These are phyloP conservation scores for Pyricularia sp. DNA, from an alignment of 2,329 filamentous ascomycete genomes.

Conservation along the genomic window DNA sequence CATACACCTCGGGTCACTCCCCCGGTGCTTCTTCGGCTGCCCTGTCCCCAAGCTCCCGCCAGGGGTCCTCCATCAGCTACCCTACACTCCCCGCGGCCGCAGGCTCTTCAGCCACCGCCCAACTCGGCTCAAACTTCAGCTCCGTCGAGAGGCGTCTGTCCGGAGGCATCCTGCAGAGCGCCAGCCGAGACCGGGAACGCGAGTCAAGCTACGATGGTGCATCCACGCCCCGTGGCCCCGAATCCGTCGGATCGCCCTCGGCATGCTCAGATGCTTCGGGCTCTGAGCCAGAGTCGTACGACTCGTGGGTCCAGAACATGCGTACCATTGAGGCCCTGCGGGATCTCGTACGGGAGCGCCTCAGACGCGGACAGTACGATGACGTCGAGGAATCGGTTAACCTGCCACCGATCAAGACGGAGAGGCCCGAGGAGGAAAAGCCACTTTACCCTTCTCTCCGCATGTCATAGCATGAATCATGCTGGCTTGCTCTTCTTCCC, in stretches of 20 bases:
- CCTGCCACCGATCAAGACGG: constrained; percentile 21
- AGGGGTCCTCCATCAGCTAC: constrained; percentile 59
- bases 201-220: constrained; percentile 20
- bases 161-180: constrained; percentile 57
- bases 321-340: constrained; percentile 54
- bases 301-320: constrained; percentile 57
- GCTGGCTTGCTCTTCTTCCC: background rate
- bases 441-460: constrained; percentile 8
- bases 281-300: constrained; percentile 51
- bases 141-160: constrained; percentile 54
- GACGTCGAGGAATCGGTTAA: constrained; percentile 20
- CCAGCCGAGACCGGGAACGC: constrained; percentile 25
- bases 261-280: constrained; percentile 42
- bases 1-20: constrained; percentile 70
- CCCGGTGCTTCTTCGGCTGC: constrained; percentile 62
- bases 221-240: constrained; percentile 33
- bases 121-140: constrained; percentile 59
- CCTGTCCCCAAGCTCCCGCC: constrained; percentile 57
- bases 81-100: constrained; percentile 62
- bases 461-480: background rate
- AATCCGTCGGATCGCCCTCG: constrained; percentile 44
- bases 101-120: constrained; percentile 59
- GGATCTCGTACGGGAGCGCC: constrained; percentile 45
- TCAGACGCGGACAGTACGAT: constrained; percentile 47
- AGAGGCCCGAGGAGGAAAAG: constrained; percentile 2